phyloP scores from a whole-genome alignment of 1,139 yeast species.

The Yamadazyma atmosphaerica region DNA sequence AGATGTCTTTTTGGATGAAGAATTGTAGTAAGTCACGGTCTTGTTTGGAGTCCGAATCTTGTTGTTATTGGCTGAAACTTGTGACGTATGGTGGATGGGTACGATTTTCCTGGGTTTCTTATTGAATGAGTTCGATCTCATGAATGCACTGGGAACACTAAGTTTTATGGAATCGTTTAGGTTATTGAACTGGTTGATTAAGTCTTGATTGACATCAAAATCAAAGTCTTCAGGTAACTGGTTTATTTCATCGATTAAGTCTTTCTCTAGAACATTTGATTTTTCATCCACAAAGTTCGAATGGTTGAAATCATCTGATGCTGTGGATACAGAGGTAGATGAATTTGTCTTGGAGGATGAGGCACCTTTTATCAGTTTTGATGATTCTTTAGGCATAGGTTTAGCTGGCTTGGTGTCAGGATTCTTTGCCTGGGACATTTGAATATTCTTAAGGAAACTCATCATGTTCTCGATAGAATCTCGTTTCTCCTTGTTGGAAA shows the following conservation, averaged over 20 bases:
- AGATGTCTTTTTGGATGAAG: not conserved
- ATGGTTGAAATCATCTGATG: slow-evolving; percentile 1
- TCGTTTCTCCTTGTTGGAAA: slow-evolving; percentile 14
- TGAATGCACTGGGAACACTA: slow-evolving; percentile 14
- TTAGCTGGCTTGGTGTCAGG: not conserved
- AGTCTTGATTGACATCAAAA: slow-evolving; percentile 33
- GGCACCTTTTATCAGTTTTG: not conserved
- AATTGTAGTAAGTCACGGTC: slow-evolving; percentile 56
- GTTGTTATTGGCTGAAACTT: slow-evolving; percentile 20
- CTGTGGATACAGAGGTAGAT: not conserved
- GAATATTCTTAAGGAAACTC: slow-evolving; percentile 17
- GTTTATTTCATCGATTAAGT: slow-evolving; percentile 53
- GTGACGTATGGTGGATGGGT: slow-evolving; percentile 12
- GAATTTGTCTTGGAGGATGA: not conserved
- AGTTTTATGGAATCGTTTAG: slow-evolving; percentile 12
- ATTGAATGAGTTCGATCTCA: slow-evolving; percentile 37
- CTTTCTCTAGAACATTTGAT: slow-evolving; percentile 31
- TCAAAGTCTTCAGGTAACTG: slow-evolving; percentile 61
- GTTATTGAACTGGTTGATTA: slow-evolving; percentile 12
- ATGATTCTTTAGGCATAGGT: not conserved
- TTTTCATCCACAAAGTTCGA: slow-evolving; percentile 11
- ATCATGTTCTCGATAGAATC: slow-evolving; percentile 20
- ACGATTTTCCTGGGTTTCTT: slow-evolving; percentile 35
- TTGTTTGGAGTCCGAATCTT: slow-evolving; percentile 51
- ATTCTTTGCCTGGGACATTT: slow-evolving; percentile 9